Base-by-base conservation (phyloP, 2,329 filamentous ascomycete species). In the Phaeomoniella chlamydospora region DNA sequence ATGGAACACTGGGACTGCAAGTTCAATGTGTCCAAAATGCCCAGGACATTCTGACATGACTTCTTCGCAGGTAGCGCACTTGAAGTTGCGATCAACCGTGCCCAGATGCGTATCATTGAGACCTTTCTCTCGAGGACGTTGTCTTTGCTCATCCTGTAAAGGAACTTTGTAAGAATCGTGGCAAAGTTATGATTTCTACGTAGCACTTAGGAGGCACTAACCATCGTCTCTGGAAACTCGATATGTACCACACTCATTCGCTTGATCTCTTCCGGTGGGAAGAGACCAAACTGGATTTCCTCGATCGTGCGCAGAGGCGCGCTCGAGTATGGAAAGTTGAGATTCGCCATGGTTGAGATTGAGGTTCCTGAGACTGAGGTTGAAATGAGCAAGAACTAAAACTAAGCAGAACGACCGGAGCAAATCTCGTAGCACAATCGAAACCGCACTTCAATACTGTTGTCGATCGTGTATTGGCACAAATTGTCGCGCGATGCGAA, bases 231-330 rank as follows among this genome's bases (percentile, higher is more conserved):
- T n/a, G 90, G 87, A 56, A 94, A 96, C 58, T 90, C 74, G 57
- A 98, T 88, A 58, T 94, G 84, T 49, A 79, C 82, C 44, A 96
- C 88, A 62, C 87, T 94, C 85, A 96, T 92, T 53, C 81, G 87
- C 70, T 98, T 96, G 63, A 96, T 94, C 68, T 98, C 92, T 59
- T 98, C 90, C 16, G 90, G 90, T 22, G 90, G 93, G 61, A 98
- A 75, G 56, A 98, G 74, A 55, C 90, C 90, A 57, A 98, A 98
- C 70, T 98, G 92, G 52, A 98, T 94, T 72, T 98, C 92, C 72
- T 94, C 80, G 53, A 98, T 87, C 47, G 82, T 93, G 70, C 90
- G 88, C 73, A 96, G 73, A 61, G 87, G 87, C 74, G 83, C 87
- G 73, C 82, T 87, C 58, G 84, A 94, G 64, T 86, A 84, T 55